Conservation (phyloP, 306 rosid genomes). For the Citrullus colocynthis region DNA sequence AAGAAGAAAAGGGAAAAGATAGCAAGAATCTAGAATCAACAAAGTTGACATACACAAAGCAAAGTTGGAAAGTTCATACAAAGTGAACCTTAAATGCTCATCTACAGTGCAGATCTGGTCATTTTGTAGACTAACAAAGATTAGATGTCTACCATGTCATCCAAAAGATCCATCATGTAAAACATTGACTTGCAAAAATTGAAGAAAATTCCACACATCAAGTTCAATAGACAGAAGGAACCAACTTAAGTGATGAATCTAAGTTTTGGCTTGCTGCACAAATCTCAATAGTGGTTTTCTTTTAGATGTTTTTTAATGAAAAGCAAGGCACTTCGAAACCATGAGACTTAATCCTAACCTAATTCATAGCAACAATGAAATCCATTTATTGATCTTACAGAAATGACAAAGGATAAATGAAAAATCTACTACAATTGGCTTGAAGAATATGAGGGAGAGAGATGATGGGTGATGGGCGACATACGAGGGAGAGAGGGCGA, state of each 20-base stretch:
- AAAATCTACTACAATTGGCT: background rate
- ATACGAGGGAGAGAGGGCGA: no score
- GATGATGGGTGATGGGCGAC: no score
- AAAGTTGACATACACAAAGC: background rate
- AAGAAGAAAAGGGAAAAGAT: background rate
- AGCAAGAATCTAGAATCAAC: background rate
- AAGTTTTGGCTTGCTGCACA: background rate
- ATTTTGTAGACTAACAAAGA: background rate
- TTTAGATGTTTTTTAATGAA: background rate
- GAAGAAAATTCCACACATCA: background rate
- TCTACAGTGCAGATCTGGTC: background rate
- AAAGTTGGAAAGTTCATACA: background rate
- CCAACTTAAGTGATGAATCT: background rate
- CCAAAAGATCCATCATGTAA: background rate
- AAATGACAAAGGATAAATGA: background rate
- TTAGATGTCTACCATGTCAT: background rate
- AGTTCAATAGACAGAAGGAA: background rate
- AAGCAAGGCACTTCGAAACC: background rate
- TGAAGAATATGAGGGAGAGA: background rate
- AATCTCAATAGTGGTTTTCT: background rate
- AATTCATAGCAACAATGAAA: background rate
- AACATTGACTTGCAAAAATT: background rate
- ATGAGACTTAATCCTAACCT: background rate
- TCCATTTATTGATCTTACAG: background rate
- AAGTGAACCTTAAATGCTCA: constrained; percentile 3